A percentile compares a stretch with the other conserved stretches of the same genome.
These are phyloP conservation scores for Turritis glabra DNA, from an alignment of 345 rosid genomes.

Conservation along the genomic window DNA sequence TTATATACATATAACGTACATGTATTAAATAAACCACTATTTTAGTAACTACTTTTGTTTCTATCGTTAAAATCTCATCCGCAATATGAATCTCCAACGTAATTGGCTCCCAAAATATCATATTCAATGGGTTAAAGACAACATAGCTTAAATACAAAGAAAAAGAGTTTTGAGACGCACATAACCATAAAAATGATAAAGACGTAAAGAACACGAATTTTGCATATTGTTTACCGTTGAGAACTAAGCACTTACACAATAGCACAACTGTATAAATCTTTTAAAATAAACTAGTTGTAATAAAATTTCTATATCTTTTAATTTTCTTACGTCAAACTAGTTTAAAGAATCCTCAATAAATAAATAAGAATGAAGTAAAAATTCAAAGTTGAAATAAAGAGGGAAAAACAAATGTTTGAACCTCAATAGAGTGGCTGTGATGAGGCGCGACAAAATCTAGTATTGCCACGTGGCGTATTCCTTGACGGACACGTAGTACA, in stretches of 20 bases:
- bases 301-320: too few relatives aligned
- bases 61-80: not conserved
- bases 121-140: too few relatives aligned
- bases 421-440: not conserved
- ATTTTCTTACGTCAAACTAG: too few relatives aligned
- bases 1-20: not conserved
- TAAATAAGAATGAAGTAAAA: not conserved
- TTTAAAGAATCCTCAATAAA: not conserved
- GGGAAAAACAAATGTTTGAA: not conserved
- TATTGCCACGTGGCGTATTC: not conserved
- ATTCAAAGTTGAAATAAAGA: not conserved
- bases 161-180: too few relatives aligned
- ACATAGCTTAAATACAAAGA: too few relatives aligned
- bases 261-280: too few relatives aligned
- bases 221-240: too few relatives aligned
- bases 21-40: not conserved
- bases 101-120: slow-evolving; percentile 14
- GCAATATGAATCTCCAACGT: not conserved
- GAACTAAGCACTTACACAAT: too few relatives aligned
- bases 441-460: slow-evolving; percentile 8
- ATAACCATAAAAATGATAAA: not conserved
- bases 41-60: not conserved
- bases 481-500: slow-evolving; percentile 14
- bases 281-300: too few relatives aligned
- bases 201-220: too few relatives aligned